A percentile compares a stretch with the other conserved stretches of the same genome.
These are phyloP conservation scores for Fistulifera solaris DNA, from an alignment of 108 stramenopile species.

Conservation along the genomic window DNA sequence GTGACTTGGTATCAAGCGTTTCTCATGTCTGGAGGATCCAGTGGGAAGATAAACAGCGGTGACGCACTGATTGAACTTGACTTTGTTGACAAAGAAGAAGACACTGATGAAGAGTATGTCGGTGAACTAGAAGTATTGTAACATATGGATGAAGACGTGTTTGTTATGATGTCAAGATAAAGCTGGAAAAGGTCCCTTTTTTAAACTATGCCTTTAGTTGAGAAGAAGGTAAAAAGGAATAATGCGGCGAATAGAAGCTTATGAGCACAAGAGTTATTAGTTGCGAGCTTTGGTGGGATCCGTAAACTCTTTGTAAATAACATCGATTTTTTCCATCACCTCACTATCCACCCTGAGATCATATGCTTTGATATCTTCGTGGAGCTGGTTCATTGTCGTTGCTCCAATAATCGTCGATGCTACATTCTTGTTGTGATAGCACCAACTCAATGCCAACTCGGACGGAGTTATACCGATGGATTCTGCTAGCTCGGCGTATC, in stretches of 20 bases:
- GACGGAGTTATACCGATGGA: constrained; percentile 54
- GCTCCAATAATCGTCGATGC: constrained; percentile 89
- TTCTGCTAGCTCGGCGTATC: constrained; percentile 60
- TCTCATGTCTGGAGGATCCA: constrained; percentile 32
- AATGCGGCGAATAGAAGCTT: too few species aligned
- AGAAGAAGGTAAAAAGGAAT: too few species aligned
- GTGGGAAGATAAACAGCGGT: constrained; percentile 28
- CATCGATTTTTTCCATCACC: constrained; percentile 38
- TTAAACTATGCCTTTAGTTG: too few species aligned
- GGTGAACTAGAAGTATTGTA: too few species aligned
- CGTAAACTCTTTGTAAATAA: constrained; percentile 68
- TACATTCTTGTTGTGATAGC: constrained; percentile 77
- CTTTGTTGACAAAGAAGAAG: constrained; percentile 9
- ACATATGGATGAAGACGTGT: too few species aligned
- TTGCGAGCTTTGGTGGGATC: constrained; percentile 62
- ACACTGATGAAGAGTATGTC: background rate
- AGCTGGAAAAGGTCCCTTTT: too few species aligned
- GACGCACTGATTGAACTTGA: constrained; percentile 34
- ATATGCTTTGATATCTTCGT: constrained; percentile 54
- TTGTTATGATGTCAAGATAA: too few species aligned
- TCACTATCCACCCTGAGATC: constrained; percentile 49
- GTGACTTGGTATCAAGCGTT: constrained; percentile 39
- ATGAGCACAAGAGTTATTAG: too few species aligned
- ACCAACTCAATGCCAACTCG: constrained; percentile 78
- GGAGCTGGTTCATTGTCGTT: constrained; percentile 71